These are phyloP conservation scores for Apocynum venetum DNA, from an alignment of 257 asterid species.

Conservation along the genomic window DNA sequence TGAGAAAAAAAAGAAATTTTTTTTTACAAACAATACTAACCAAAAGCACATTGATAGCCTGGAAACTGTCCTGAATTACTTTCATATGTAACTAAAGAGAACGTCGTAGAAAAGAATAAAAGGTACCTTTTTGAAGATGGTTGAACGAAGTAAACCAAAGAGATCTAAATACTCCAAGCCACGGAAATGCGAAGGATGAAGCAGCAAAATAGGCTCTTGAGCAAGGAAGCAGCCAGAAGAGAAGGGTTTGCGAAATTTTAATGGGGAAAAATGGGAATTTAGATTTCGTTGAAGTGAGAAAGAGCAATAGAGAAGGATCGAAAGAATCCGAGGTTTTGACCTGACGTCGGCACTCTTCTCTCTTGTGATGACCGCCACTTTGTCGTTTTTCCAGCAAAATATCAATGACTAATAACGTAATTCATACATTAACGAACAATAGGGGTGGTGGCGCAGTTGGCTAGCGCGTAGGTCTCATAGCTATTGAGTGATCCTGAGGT, in stretches of 20 bases:
- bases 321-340: too few species aligned
- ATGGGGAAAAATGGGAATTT: not conserved
- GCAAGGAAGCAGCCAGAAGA: not conserved
- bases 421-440: too few species aligned
- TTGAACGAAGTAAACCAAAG: not conserved
- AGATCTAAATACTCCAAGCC: not conserved
- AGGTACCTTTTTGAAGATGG: not conserved
- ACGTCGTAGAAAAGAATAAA: not conserved
- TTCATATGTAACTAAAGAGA: not conserved
- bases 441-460: constrained; percentile 99
- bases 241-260: not conserved
- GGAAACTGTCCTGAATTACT: not conserved
- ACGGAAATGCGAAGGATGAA: not conserved
- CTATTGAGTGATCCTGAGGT: constrained; percentile 21
- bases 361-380: too few species aligned
- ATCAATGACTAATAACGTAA: too few species aligned
- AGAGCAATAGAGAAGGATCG: too few species aligned
- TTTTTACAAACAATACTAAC: not conserved
- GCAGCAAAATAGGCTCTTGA: not conserved
- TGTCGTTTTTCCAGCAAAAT: too few species aligned
- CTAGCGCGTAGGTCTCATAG: constrained; percentile 99
- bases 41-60: not conserved
- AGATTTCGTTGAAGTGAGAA: not conserved
- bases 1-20: not conserved
- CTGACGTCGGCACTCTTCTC: too few species aligned